Evolutionary conservation across 2,329 filamentous ascomycete genomes (phyloP).

Genomic region (Aspergillus puulaauensis): DNA sequence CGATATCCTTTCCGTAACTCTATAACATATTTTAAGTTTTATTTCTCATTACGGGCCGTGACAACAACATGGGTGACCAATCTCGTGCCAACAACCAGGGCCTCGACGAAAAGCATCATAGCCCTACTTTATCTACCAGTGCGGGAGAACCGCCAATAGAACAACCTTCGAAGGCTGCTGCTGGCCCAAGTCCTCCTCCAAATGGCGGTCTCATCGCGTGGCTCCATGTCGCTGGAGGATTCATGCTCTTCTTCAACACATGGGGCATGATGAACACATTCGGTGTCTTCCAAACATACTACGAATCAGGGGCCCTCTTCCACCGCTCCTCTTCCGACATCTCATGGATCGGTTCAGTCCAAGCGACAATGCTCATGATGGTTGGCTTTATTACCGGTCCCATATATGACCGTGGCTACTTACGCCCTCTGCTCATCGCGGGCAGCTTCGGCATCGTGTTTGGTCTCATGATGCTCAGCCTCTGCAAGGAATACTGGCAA

Average conservation of each 20-base stretch:
- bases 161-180: neutral
- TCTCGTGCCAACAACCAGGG: neutral
- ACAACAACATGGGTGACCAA: neutral
- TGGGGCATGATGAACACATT: constrained; percentile 26
- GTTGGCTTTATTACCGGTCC: constrained; percentile 46
- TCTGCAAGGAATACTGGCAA: constrained; percentile 46
- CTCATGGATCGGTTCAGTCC: constrained; percentile 53
- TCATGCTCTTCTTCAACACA: constrained; percentile 11
- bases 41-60: no score
- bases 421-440: constrained; percentile 29
- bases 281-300: constrained; percentile 37
- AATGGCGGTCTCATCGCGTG: constrained; percentile 2
- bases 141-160: neutral
- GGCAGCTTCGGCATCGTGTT: constrained; percentile 37
- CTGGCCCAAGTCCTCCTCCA: neutral
- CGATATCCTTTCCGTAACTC: no score
- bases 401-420: constrained; percentile 44
- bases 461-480: constrained; percentile 46
- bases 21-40: no score
- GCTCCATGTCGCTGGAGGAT: constrained; percentile 3
- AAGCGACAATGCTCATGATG: constrained; percentile 48
- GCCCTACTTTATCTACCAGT: neutral
- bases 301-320: constrained; percentile 25
- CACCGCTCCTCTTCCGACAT: constrained; percentile 41
- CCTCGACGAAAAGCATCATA: neutral